Evolutionary conservation across 2,329 filamentous ascomycete species (phyloP).

Genomic region (Cladosporium sp.): DNA sequence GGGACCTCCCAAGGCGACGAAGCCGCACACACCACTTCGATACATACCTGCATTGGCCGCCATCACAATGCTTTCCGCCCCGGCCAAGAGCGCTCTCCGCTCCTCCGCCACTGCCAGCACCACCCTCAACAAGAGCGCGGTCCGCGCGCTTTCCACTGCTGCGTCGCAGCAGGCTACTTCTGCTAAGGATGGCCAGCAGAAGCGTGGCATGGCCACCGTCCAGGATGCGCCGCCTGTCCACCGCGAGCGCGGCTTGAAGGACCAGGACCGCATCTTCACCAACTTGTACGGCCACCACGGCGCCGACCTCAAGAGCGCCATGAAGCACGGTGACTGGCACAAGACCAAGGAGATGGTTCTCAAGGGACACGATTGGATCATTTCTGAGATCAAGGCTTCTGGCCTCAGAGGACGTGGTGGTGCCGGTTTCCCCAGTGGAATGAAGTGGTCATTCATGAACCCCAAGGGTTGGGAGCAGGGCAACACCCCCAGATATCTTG

Average conservation of each 20-base stretch:
- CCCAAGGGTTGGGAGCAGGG: conserved; percentile 99
- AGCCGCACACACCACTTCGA: conserved; percentile 17
- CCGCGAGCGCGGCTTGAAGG: conserved; percentile 81
- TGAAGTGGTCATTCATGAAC: conserved; percentile 99
- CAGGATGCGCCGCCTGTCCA: conserved; percentile 57
- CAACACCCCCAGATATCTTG: conserved; percentile 88
- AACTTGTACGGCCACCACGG: conserved; percentile 95
- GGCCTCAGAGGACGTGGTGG: conserved; percentile 93
- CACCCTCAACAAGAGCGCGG: conserved; percentile 29
- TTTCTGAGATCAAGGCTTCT: conserved; percentile 94
- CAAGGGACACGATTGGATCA: conserved; percentile 99
- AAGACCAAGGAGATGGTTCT: conserved; percentile 98
- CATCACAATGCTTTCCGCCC: conserved; percentile 35
- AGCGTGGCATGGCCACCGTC: conserved; percentile 67
- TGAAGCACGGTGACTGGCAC: conserved; percentile 99
- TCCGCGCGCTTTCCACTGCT: conserved; percentile 35
- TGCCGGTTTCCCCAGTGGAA: conserved; percentile 93
- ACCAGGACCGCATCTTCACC: conserved; percentile 98
- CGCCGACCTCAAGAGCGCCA: conserved; percentile 85
- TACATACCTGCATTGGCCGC: conserved; percentile 16
- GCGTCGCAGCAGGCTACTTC: conserved; percentile 26
- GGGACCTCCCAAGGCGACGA: conserved; percentile 20
- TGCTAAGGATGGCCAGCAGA: conserved; percentile 48
- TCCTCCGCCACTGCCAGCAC: conserved; percentile 28
- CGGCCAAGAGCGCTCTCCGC: conserved; percentile 34